Evolutionary conservation across 148 eudicot genomes (phyloP).

Genomic region (Cornus kousa): DNA sequence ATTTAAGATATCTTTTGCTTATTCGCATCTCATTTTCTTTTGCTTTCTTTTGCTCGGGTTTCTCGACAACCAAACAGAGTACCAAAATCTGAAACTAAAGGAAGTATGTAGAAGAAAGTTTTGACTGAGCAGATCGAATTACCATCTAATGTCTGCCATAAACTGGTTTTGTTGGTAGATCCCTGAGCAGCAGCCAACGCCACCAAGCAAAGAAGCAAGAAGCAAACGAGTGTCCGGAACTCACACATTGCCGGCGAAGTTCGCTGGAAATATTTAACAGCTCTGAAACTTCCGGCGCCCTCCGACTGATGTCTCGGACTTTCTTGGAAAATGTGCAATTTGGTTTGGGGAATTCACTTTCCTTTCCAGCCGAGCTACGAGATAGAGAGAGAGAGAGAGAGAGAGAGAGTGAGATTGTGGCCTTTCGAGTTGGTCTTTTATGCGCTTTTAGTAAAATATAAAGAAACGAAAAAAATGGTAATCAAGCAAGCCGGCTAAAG

Average conservation of each 20-base stretch:
- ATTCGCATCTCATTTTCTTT: not conserved
- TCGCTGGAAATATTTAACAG: not conserved
- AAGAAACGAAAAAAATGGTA: not conserved
- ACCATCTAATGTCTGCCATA: slow-evolving; percentile 44
- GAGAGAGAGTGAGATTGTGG: not conserved
- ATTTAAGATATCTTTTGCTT: not conserved
- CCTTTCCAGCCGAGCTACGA: not conserved
- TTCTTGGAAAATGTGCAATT: not conserved
- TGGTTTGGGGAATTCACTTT: not conserved
- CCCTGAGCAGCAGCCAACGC: slow-evolving; percentile 25
- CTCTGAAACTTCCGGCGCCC: not conserved
- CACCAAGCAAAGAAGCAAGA: slow-evolving; percentile 19
- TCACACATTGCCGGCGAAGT: slow-evolving; percentile 21
- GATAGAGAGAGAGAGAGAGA: not conserved
- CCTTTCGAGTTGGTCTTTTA: not conserved
- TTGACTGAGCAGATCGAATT: not conserved
- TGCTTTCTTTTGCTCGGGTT: not conserved
- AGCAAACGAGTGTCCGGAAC: slow-evolving; percentile 7
- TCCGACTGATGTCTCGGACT: not conserved
- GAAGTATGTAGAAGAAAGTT: not conserved
- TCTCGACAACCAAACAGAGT: slow-evolving; percentile 2
- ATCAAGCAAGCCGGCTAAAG: not conserved
- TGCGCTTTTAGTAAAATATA: not conserved
- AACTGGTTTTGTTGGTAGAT: slow-evolving; percentile 15
- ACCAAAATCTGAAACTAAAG: not conserved